phyloP scores from a whole-genome alignment of 129 eudicot genomes.

The Calendula officinalis region DNA sequence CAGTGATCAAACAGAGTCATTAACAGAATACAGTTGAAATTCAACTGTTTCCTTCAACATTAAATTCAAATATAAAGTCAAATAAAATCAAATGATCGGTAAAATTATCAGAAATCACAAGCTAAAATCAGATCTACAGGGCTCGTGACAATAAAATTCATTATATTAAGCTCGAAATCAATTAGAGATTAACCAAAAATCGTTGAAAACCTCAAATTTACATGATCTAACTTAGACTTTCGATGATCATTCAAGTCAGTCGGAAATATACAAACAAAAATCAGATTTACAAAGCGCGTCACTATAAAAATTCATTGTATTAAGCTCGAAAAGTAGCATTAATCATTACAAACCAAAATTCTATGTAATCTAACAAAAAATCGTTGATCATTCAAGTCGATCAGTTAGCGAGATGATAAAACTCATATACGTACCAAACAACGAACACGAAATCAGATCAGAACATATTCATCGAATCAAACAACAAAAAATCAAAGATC shows the following conservation, averaged over 20 bases:
- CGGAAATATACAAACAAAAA: background rate
- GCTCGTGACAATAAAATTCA: background rate
- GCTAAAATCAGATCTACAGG: background rate
- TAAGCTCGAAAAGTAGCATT: background rate
- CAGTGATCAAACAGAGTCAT: background rate
- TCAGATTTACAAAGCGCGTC: background rate
- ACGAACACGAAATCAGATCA: background rate
- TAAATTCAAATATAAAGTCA: background rate
- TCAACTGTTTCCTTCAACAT: background rate
- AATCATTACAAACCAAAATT: background rate
- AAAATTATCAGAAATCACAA: background rate
- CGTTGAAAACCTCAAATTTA: background rate
- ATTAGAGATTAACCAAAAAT: no score
- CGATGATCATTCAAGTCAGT: background rate
- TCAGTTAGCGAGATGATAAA: background rate
- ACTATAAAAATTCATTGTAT: background rate
- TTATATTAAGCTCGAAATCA: background rate
- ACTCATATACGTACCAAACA: background rate
- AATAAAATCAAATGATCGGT: slow-evolving; percentile 4
- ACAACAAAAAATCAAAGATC: background rate
- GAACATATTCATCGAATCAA: background rate
- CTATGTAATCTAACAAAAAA: background rate
- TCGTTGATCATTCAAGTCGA: background rate
- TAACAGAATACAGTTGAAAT: background rate
- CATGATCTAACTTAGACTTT: background rate